Evolutionary conservation across 2,329 filamentous ascomycete genomes (phyloP).

Genomic region (Didymella glomerata): DNA sequence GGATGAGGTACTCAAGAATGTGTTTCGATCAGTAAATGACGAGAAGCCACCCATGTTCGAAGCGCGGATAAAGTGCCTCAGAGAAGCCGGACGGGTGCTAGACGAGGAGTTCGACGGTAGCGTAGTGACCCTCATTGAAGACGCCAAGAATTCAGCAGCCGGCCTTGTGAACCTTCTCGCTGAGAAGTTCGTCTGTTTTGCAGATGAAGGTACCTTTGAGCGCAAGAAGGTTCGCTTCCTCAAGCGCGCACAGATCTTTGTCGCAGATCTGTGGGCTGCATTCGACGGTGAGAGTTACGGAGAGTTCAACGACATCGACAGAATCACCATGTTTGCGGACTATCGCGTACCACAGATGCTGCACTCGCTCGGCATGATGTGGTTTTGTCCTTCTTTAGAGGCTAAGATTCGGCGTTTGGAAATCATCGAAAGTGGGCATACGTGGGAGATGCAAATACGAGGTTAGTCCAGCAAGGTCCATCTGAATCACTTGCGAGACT

Average conservation of each 20-base stretch:
- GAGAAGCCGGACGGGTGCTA: conserved; percentile 83
- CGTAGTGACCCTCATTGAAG: conserved; percentile 75
- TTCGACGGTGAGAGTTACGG: conserved; percentile 85
- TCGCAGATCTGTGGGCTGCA: conserved; percentile 95
- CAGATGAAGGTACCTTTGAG: conserved; percentile 80
- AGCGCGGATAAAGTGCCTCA: conserved; percentile 78
- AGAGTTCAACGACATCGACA: conserved; percentile 86
- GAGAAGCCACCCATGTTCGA: conserved; percentile 87
- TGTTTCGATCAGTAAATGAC: conserved; percentile 86
- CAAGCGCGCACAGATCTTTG: conserved; percentile 94
- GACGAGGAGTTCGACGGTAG: conserved; percentile 81
- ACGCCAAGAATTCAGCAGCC: conserved; percentile 81
- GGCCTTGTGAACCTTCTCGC: conserved; percentile 86
- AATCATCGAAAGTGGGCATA: conserved; percentile 73
- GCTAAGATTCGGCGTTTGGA: conserved; percentile 71
- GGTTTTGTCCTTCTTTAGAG: conserved; percentile 83
- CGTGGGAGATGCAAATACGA: conserved; percentile 86
- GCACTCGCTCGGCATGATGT: conserved; percentile 80
- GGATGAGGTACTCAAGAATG: conserved; percentile 73
- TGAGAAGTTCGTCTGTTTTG: conserved; percentile 83
- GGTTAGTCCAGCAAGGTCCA: conserved; percentile 56
- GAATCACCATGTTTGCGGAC: conserved; percentile 98
- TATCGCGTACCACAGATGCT: conserved; percentile 96
- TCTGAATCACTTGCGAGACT: conserved; percentile 27
- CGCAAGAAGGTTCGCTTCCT: conserved; percentile 80